These are phyloP conservation scores for Quercus phellos DNA, from an alignment of 331 rosid genomes.

Conservation along the genomic window DNA sequence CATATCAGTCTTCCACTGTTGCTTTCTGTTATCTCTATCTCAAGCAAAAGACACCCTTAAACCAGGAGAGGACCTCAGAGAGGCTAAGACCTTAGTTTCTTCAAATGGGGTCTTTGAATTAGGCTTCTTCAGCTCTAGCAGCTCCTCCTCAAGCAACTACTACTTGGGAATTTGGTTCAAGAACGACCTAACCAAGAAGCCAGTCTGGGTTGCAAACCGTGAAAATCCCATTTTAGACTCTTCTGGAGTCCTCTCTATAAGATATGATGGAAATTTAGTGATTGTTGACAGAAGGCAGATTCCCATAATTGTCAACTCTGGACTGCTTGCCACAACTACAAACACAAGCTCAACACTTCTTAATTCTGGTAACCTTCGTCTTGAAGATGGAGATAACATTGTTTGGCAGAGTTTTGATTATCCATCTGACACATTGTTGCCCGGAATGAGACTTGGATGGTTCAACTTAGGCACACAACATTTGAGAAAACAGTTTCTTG, in stretches of 20 bases:
- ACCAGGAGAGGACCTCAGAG: neutral
- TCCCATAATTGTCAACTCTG: neutral
- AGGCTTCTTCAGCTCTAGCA: slow-evolving; percentile 11
- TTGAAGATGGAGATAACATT: neutral
- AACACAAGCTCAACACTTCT: neutral
- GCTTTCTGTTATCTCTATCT: slow-evolving; percentile 1
- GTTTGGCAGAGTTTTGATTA: slow-evolving; percentile 5
- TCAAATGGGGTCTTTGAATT: slow-evolving; percentile 20
- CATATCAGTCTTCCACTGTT: neutral
- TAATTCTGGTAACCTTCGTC: neutral
- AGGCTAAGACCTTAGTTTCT: slow-evolving; percentile 14
- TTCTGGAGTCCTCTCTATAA: neutral
- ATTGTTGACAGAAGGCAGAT: neutral
- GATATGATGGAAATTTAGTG: neutral
- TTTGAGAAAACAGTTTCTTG: neutral
- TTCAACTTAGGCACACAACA: slow-evolving; percentile 1
- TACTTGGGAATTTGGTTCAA: slow-evolving; percentile 33
- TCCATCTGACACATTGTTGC: slow-evolving; percentile 7
- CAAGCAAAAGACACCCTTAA: slow-evolving; percentile 13
- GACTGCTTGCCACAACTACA: neutral
- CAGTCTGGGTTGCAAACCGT: slow-evolving; percentile 21
- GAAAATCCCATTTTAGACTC: neutral
- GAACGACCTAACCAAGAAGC: slow-evolving; percentile 20
- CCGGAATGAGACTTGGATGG: slow-evolving; percentile 8
- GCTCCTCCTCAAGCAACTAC: neutral